These are phyloP conservation scores for Phytophthora citrophthora DNA, from an alignment of 352 stramenopile genomes.

Conservation along the genomic window DNA sequence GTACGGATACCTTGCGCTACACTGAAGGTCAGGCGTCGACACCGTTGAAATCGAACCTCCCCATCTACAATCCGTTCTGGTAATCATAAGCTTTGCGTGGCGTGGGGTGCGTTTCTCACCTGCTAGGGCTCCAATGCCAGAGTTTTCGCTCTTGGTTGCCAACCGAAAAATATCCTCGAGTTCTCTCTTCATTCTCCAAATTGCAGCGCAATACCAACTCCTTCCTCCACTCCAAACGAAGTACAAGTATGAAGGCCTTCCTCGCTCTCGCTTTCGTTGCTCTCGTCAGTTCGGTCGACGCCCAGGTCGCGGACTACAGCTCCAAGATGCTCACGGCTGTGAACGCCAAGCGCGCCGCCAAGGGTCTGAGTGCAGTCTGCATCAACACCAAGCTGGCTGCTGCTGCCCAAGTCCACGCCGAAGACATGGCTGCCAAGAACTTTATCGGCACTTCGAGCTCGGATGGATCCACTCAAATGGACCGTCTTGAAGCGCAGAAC, in stretches of 20 bases:
- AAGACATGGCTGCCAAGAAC: constrained; percentile 35
- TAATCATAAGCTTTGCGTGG: constrained; percentile 30
- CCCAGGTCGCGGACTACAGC: constrained; percentile 44
- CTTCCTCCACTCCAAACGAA: constrained; percentile 19
- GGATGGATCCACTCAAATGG: constrained; percentile 35
- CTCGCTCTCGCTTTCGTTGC: constrained; percentile 32
- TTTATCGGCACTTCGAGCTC: constrained; percentile 27
- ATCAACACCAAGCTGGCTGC: constrained; percentile 47
- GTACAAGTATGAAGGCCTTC: constrained; percentile 31
- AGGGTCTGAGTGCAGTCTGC: constrained; percentile 38
- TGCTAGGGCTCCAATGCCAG: background rate
- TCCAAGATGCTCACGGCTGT: constrained; percentile 39
- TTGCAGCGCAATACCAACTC: constrained; percentile 33
- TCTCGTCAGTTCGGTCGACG: constrained; percentile 28
- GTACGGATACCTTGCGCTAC: constrained; percentile 6
- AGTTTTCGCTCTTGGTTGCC: background rate
- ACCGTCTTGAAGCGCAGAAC: constrained; percentile 33
- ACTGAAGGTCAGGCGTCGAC: background rate
- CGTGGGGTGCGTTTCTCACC: constrained; percentile 27
- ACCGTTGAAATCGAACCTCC: constrained; percentile 1
- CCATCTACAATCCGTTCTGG: constrained; percentile 23
- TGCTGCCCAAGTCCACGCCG: constrained; percentile 26
- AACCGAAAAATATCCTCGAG: constrained; percentile 3
- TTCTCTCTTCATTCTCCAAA: constrained; percentile 30
- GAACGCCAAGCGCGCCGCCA: constrained; percentile 47